Evolutionary conservation across 495 filamentous ascomycete species (phyloP).

Genomic region (Lepraria neglecta): DNA sequence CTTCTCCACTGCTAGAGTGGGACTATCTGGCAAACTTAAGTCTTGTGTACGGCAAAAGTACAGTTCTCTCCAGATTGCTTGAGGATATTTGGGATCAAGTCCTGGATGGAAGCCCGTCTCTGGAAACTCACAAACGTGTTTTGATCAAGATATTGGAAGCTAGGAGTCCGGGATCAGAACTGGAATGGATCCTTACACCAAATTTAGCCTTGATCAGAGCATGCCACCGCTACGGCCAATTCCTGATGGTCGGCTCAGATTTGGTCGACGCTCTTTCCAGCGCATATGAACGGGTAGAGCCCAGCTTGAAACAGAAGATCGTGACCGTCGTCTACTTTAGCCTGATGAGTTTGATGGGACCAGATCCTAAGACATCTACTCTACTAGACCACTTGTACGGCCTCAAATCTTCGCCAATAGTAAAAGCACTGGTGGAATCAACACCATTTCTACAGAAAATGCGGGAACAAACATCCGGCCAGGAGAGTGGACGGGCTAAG

Average conservation of each 20-base stretch:
- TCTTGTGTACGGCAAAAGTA: constrained; percentile 49
- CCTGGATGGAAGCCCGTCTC: constrained; percentile 36
- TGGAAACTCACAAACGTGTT: constrained; percentile 43
- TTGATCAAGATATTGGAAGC: constrained; percentile 47
- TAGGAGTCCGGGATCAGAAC: constrained; percentile 30
- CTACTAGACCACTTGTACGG: constrained; percentile 77
- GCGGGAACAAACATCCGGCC: constrained; percentile 34
- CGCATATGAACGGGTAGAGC: constrained; percentile 53
- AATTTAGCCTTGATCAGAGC: constrained; percentile 47
- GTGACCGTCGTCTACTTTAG: constrained; percentile 66
- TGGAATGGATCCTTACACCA: constrained; percentile 25
- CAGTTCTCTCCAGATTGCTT: constrained; percentile 37
- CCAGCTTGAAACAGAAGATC: constrained; percentile 53
- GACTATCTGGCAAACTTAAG: constrained; percentile 53
- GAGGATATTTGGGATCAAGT: constrained; percentile 41
- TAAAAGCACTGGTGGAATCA: constrained; percentile 56
- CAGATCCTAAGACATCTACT: constrained; percentile 59
- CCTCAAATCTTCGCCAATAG: constrained; percentile 57
- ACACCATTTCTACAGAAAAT: constrained; percentile 45
- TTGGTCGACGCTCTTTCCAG: constrained; percentile 68
- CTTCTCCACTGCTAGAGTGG: constrained; percentile 45
- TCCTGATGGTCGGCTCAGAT: constrained; percentile 76
- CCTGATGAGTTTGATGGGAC: constrained; percentile 59
- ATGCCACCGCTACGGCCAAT: constrained; percentile 46
- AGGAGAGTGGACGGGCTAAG: constrained; percentile 46